A percentile compares a stretch with the other conserved stretches of the same genome.
phyloP scores from a whole-genome alignment of 1,284 basidiomycete species.

The Malassezia slooffiae region DNA sequence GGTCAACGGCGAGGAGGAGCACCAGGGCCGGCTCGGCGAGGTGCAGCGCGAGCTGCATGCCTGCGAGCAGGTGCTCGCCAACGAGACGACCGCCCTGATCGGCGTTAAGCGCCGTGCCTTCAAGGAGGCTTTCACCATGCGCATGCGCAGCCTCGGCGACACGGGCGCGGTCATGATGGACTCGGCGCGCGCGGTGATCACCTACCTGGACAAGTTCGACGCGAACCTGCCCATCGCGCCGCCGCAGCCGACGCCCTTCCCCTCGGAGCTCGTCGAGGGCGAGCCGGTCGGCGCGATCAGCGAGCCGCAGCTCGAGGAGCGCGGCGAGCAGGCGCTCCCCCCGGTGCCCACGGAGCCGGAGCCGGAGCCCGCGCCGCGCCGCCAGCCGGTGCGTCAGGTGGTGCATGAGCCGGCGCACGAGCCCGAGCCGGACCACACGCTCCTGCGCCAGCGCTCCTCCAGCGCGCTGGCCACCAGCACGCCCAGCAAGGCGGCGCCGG shows the following conservation, averaged over 20 bases:
- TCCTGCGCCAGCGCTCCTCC: neutral
- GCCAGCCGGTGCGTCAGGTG: no score
- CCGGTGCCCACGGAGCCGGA: no score
- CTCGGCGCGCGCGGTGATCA: conserved; percentile 44
- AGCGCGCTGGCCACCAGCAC: neutral
- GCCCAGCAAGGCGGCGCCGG: neutral
- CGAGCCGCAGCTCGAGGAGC: neutral
- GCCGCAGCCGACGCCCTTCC: conserved; percentile 3
- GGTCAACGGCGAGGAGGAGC: conserved; percentile 32
- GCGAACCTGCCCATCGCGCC: conserved; percentile 29
- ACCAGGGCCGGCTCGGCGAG: conserved; percentile 43
- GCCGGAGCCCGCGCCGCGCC: no score
- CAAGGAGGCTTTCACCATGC: conserved; percentile 48
- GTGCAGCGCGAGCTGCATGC: conserved; percentile 48
- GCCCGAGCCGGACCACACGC: neutral
- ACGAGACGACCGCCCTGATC: conserved; percentile 45
- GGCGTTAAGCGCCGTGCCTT: conserved; percentile 48
- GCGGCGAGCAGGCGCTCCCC: no score
- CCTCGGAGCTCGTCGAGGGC: neutral
- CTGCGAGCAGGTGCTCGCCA: conserved; percentile 47
- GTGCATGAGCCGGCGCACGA: no score
- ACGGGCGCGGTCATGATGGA: conserved; percentile 47
- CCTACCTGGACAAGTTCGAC: conserved; percentile 45
- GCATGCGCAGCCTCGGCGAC: conserved; percentile 48
- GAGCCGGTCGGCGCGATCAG: neutral